Percentiles rank a stretch among this genome's conserved stretches.
Conservation (phyloP, 2,329 filamentous ascomycete genomes). For the Fusarium robinianum region DNA sequence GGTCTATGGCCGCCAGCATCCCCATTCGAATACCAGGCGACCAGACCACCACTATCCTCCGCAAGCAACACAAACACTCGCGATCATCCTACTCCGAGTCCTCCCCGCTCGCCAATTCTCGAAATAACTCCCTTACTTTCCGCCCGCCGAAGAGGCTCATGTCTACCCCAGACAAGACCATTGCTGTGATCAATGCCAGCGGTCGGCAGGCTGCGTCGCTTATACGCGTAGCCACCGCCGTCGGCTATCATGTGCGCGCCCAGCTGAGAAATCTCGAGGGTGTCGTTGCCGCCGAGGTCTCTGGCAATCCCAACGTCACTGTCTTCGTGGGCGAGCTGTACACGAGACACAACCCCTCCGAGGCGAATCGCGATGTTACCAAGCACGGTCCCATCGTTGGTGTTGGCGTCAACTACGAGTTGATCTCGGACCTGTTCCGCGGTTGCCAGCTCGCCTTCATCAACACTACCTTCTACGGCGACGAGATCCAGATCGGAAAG, state of each 20-base stretch:
- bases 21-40: conserved; percentile 46
- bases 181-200: conserved; percentile 93
- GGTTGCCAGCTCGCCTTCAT: conserved; percentile 91
- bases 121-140: conserved; percentile 65
- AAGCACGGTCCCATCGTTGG: conserved; percentile 66
- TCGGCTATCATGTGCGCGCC: conserved; percentile 90
- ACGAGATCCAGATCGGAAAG: conserved; percentile 88
- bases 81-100: conserved; percentile 65
- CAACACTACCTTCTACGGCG: conserved; percentile 96
- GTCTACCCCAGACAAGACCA: conserved; percentile 71
- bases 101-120: conserved; percentile 58
- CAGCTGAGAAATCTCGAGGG: conserved; percentile 88
- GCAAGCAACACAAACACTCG: conserved; percentile 62
- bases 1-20: conserved; percentile 44
- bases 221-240: conserved; percentile 89
- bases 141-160: conserved; percentile 63
- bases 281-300: conserved; percentile 85
- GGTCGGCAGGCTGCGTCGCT: conserved; percentile 95
- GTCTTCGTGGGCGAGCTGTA: conserved; percentile 69
- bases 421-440: conserved; percentile 79
- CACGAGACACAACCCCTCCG: conserved; percentile 55
- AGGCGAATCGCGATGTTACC: conserved; percentile 66
- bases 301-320: conserved; percentile 74
- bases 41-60: conserved; percentile 41
- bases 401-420: conserved; percentile 69